These are phyloP conservation scores for Apiospora marii DNA, from an alignment of 2,329 filamentous ascomycete species.

Conservation along the genomic window DNA sequence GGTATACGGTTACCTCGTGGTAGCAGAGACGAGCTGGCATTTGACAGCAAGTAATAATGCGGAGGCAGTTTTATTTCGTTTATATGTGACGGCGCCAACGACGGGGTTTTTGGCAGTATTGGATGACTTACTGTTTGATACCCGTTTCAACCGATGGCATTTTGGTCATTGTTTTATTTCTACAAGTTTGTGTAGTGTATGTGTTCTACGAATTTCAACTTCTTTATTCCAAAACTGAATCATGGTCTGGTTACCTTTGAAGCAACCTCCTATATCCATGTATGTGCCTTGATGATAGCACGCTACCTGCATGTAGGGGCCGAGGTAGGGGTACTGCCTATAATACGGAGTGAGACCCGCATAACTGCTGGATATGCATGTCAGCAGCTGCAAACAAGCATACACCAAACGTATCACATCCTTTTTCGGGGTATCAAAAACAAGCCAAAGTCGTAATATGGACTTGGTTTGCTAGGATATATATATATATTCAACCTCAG, in stretches of 20 bases:
- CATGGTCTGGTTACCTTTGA: too few relatives aligned
- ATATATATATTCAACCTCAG: not conserved
- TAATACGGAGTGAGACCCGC: not conserved
- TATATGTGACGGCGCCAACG: not conserved
- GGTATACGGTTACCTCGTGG: not conserved
- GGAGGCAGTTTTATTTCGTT: not conserved
- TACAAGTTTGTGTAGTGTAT: not conserved
- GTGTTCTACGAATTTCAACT: not conserved
- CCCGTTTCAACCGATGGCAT: slow-evolving; percentile 13
- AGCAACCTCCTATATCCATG: not conserved
- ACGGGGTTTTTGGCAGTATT: not conserved
- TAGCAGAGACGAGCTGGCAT: not conserved
- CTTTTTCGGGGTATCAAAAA: not conserved
- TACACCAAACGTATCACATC: not conserved
- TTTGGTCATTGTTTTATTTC: slow-evolving; percentile 3
- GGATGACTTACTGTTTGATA: slow-evolving; percentile 20
- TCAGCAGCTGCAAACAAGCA: not conserved
- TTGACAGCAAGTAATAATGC: not conserved
- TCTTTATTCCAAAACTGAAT: not conserved
- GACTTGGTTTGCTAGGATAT: not conserved
- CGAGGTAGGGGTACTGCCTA: not conserved
- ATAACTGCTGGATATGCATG: not conserved
- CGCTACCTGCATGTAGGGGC: not conserved
- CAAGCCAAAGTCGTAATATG: not conserved
- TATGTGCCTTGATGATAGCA: not conserved